Conservation (phyloP, 306 rosid species). For the Elaeagnus macrophylla region DNA sequence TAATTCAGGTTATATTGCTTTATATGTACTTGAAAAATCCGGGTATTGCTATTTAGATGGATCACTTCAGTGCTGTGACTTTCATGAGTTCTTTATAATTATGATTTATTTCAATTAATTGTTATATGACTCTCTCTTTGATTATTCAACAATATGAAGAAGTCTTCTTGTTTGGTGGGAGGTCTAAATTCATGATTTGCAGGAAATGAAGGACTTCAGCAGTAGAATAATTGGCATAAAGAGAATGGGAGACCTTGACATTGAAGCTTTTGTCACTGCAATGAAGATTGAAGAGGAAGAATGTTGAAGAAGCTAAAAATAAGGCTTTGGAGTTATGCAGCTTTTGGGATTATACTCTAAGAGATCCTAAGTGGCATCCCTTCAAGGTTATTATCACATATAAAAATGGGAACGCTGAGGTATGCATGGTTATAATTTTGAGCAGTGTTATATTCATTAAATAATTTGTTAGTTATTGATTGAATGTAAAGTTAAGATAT, state of each 20-base stretch:
- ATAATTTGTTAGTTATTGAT: not conserved
- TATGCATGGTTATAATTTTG: conserved; percentile 14
- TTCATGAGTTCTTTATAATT: conserved; percentile 38
- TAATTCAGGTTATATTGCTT: conserved; percentile 29
- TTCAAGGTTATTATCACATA: conserved; percentile 32
- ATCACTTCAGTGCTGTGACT: too few species aligned
- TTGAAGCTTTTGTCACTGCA: conserved; percentile 35
- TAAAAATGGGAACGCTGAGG: conserved; percentile 27
- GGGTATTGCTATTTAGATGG: conserved; percentile 39
- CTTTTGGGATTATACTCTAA: conserved; percentile 46
- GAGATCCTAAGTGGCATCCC: conserved; percentile 81
- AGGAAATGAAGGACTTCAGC: conserved; percentile 29
- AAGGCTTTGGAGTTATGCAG: conserved; percentile 38
- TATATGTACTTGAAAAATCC: conserved; percentile 43
- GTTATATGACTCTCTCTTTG: not conserved
- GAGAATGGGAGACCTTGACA: conserved; percentile 52
- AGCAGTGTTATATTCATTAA: not conserved
- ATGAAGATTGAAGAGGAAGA: conserved; percentile 25
- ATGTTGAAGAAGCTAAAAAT: conserved; percentile 19
- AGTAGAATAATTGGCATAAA: conserved; percentile 32
- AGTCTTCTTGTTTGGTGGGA: conserved; percentile 3
- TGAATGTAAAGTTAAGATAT: not conserved
- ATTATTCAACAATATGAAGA: too few species aligned
- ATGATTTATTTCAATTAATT: not conserved
- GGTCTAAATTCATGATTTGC: conserved; percentile 16